Percentiles rank a stretch among this genome's conserved stretches.
These are phyloP conservation scores for Chaetomium sp. DNA, from an alignment of 2,329 filamentous ascomycete genomes.

Conservation along the genomic window DNA sequence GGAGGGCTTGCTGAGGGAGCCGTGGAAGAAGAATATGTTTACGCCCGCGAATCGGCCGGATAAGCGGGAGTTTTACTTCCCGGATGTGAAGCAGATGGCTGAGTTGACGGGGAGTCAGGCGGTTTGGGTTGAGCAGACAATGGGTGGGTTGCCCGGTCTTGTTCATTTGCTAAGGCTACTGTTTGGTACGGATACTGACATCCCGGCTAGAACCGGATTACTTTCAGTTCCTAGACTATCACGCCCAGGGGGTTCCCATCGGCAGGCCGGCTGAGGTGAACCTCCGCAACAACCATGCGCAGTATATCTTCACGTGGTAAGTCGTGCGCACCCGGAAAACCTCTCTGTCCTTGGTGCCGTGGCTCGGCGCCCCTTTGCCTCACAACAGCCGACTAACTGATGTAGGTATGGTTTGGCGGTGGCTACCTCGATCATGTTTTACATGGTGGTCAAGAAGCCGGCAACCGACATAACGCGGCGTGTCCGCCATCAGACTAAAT, in stretches of 20 bases:
- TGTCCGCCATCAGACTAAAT: slow-evolving; percentile 74
- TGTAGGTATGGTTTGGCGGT: slow-evolving; percentile 79
- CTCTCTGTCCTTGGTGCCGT: background rate
- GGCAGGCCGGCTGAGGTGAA: slow-evolving; percentile 88
- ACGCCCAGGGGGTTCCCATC: slow-evolving; percentile 82
- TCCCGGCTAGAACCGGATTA: slow-evolving; percentile 69
- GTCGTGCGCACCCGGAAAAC: slow-evolving; percentile 37
- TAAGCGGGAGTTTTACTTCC: slow-evolving; percentile 88
- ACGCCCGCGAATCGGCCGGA: slow-evolving; percentile 88
- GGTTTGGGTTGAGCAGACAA: slow-evolving; percentile 94
- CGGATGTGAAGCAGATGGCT: slow-evolving; percentile 92
- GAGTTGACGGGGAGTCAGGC: slow-evolving; percentile 76
- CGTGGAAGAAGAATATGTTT: slow-evolving; percentile 98
- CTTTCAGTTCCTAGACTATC: slow-evolving; percentile 72
- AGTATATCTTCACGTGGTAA: slow-evolving; percentile 99
- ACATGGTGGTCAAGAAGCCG: slow-evolving; percentile 90
- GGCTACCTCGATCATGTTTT: slow-evolving; percentile 93
- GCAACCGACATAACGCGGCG: slow-evolving; percentile 71
- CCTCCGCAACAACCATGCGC: slow-evolving; percentile 91
- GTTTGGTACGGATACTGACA: slow-evolving; percentile 17
- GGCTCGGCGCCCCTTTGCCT: background rate
- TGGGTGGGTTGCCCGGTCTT: slow-evolving; percentile 60
- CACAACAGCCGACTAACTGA: slow-evolving; percentile 21
- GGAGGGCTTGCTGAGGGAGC: slow-evolving; percentile 81
- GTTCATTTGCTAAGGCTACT: slow-evolving; percentile 24